Evolutionary conservation across 441 rosid species (phyloP), one percentile per base, ranked within the genome.

Genomic region (Pelargonium citronellum): DNA sequence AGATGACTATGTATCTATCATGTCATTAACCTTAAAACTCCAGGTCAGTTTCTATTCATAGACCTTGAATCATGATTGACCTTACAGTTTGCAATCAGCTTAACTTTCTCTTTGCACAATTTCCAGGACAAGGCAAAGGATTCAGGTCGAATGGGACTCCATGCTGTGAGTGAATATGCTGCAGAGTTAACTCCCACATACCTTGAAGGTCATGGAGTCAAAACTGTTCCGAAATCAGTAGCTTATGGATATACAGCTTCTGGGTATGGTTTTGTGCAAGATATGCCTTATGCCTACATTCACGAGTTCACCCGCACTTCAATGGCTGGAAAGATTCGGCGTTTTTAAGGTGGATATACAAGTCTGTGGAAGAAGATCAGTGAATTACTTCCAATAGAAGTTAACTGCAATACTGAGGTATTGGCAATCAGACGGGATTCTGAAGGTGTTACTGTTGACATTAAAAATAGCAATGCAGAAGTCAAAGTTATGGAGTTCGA

Each of bases 161-260:
- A 84, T 72, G 90, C 90, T 10, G 84, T 89, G 67, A 87, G 90
- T 63, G 83, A 89, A 49, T 62, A 84, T 57, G 88, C 91, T 62
- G 76, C 94, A 73, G 94, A 89, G 39, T 70, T 77, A 11, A 74
- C 94, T 71, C 87, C 83, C 15, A 68, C 78, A 1, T 87, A 82
- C 69, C 86, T 87, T 0, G 83, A 77, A 69, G 19, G 44, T 30
- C 87, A 67, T 11, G 95, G 95, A 70, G 49, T 84, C 44, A 79
- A 81, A 64, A 68, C 83, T 43, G 78, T 89, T 65, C 91, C 95
- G 17, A 77, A 83, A 62, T 84, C 91, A 9, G 86, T 87, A 49
- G 89, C 85, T 70, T 85, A 87, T 74, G 95, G 95, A 69, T 89
- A 87, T 69, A 89, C 90, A 11, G 94, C 94, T 77, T 89, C 94